Percentiles rank a stretch among this genome's conserved stretches.
These are phyloP conservation scores for Myxozyma udenii DNA, from an alignment of 805 yeast species.

Conservation along the genomic window DNA sequence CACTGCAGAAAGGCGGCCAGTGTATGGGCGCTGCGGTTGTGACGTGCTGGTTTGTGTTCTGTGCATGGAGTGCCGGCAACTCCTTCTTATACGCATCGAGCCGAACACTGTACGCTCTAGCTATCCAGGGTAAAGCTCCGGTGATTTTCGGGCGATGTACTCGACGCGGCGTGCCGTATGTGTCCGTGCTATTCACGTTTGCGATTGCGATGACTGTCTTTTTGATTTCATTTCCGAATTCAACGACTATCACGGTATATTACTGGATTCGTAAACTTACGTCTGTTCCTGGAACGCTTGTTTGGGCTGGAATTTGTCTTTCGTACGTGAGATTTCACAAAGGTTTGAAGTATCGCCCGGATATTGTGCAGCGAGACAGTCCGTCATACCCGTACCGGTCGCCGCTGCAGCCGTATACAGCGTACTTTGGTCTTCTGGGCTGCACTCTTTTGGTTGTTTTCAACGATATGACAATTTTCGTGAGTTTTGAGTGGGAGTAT, in stretches of 20 bases:
- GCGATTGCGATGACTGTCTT: constrained; percentile 41
- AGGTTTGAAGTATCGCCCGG: constrained; percentile 60
- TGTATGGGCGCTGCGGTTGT: constrained; percentile 68
- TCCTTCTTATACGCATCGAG: constrained; percentile 68
- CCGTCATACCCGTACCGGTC: constrained; percentile 65
- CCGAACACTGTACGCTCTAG: constrained; percentile 65
- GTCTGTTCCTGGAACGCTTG: constrained; percentile 58
- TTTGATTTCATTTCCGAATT: constrained; percentile 25
- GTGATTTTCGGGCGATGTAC: constrained; percentile 63
- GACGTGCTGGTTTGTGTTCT: constrained; percentile 43
- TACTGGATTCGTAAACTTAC: constrained; percentile 32
- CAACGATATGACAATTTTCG: constrained; percentile 63
- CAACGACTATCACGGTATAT: constrained; percentile 24
- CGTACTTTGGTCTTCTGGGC: constrained; percentile 59
- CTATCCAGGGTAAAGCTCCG: constrained; percentile 67
- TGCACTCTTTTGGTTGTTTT: constrained; percentile 50
- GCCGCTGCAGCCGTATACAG: constrained; percentile 67
- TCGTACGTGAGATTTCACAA: constrained; percentile 62
- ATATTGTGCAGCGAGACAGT: constrained; percentile 61
- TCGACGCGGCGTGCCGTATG: constrained; percentile 71
- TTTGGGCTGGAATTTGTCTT: constrained; percentile 72
- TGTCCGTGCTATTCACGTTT: constrained; percentile 53
- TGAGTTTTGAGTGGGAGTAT: constrained; percentile 56
- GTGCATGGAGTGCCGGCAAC: constrained; percentile 67
- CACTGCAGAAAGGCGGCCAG: constrained; percentile 63